These are phyloP conservation scores for Ceratocystis diversiconidia DNA, from an alignment of 2,329 filamentous ascomycete genomes.

Conservation along the genomic window DNA sequence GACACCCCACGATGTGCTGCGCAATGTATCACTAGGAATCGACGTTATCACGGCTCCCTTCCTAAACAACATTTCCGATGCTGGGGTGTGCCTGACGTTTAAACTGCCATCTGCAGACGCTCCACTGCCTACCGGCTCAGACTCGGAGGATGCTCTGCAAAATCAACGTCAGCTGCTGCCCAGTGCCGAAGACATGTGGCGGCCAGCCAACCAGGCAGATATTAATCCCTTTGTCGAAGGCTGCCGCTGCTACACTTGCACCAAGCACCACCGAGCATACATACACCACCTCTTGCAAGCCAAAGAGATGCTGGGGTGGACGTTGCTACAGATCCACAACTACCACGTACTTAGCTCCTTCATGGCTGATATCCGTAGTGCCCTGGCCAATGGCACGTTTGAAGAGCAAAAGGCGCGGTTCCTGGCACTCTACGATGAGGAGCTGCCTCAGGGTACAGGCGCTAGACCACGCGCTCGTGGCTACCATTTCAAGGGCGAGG, in stretches of 20 bases:
- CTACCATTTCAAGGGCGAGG: conserved; percentile 65
- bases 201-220: conserved; percentile 43
- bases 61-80: conserved; percentile 58
- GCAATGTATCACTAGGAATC: conserved; percentile 60
- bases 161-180: conserved; percentile 26
- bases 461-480: conserved; percentile 66
- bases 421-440: conserved; percentile 45
- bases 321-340: conserved; percentile 84
- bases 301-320: conserved; percentile 96
- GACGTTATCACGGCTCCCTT: conserved; percentile 73
- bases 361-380: conserved; percentile 54
- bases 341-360: conserved; percentile 58
- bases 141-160: not conserved
- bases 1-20: conserved; percentile 63
- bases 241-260: conserved; percentile 76
- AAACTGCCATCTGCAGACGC: conserved; percentile 42
- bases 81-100: conserved; percentile 73
- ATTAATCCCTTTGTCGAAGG: conserved; percentile 44
- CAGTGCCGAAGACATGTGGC: conserved; percentile 71
- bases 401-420: conserved; percentile 35
- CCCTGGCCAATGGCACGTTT: conserved; percentile 51
- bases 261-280: conserved; percentile 71
- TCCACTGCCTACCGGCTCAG: not conserved
- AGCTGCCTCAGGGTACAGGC: conserved; percentile 60
- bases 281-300: conserved; percentile 75